Percentiles rank a stretch among this genome's conserved stretches.
These are phyloP conservation scores for Lentinula raphanica DNA, from an alignment of 768 basidiomycete genomes.

Conservation along the genomic window DNA sequence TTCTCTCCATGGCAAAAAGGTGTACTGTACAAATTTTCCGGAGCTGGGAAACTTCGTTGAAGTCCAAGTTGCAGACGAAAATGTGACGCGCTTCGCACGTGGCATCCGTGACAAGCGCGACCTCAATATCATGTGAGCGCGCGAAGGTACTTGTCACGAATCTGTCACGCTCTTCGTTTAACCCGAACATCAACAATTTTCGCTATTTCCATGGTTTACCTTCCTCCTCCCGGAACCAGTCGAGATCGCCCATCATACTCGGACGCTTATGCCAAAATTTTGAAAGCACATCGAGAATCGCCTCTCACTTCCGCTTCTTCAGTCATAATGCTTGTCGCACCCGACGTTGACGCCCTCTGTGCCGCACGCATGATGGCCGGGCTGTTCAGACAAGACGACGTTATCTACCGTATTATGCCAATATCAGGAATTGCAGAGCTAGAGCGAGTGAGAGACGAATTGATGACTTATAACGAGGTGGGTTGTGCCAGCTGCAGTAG, in stretches of 20 bases:
- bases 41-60: too few species aligned
- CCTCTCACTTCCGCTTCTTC: slow-evolving; percentile 78
- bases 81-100: too few species aligned
- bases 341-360: slow-evolving; percentile 90
- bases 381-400: slow-evolving; percentile 89
- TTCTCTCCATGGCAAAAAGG: too few species aligned
- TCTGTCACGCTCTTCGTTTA: background rate
- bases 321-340: slow-evolving; percentile 79
- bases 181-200: background rate
- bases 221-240: slow-evolving; percentile 61
- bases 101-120: too few species aligned
- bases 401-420: slow-evolving; percentile 86
- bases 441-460: slow-evolving; percentile 57
- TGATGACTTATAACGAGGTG: slow-evolving; percentile 66
- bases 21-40: too few species aligned
- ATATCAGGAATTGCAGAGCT: slow-evolving; percentile 82
- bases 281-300: slow-evolving; percentile 66
- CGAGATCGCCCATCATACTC: slow-evolving; percentile 52
- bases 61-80: too few species aligned
- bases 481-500: slow-evolving; percentile 11
- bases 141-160: background rate
- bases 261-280: slow-evolving; percentile 66
- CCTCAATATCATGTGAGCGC: background rate
- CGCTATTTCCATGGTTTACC: slow-evolving; percentile 48
- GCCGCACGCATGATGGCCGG: slow-evolving; percentile 87